Evolutionary conservation across 805 yeast genomes (phyloP), one percentile per base, ranked within the genome.

Genomic region (Candida ovalis): DNA sequence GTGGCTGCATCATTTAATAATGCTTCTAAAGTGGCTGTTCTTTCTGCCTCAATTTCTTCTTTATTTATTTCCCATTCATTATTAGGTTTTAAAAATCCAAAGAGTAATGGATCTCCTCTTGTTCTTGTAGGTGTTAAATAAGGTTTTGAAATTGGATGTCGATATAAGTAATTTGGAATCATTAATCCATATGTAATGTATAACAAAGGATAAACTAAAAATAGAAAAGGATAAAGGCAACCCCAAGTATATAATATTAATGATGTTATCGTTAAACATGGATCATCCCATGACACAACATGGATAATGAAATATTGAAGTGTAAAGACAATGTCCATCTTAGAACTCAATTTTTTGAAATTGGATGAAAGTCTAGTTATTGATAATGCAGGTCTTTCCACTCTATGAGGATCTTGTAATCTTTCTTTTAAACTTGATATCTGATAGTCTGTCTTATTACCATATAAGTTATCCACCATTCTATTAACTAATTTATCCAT

Each of bases 221-320:
- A 69, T 43, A 86, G 64, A 60, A 81, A 81, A 0, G 96, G 96
- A 68, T 86, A 77, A 32, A 84, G 64, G 57, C 94, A 86, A 1
- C 83, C 69, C 50, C 81, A 73, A 0, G 96, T 83, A 54, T 85
- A 82, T 1, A 81, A 52, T 4, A 84, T 68, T 46, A 88, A 65
- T 21, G 71, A 61, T 0, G 84, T 71, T 4, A 90, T 53, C 0
- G 97, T 90, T 51, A 80, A 76, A 0, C 86, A 72, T 0, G 95
- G 91, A 24, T 75, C 72, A 50, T 81, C 78, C 97, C 97, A 91
- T 4, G 87, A 77, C 22, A 88, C 49, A 0, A 86, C 60, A 43
- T 80, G 77, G 6, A 82, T 71, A 1, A 84, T 38, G 2, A 81
- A 80, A 54, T 83, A 84, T 56, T 86, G 92, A 1, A 82, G 48